phyloP scores from a whole-genome alignment of 495 filamentous ascomycete species.

The Ramalina intermedia region DNA sequence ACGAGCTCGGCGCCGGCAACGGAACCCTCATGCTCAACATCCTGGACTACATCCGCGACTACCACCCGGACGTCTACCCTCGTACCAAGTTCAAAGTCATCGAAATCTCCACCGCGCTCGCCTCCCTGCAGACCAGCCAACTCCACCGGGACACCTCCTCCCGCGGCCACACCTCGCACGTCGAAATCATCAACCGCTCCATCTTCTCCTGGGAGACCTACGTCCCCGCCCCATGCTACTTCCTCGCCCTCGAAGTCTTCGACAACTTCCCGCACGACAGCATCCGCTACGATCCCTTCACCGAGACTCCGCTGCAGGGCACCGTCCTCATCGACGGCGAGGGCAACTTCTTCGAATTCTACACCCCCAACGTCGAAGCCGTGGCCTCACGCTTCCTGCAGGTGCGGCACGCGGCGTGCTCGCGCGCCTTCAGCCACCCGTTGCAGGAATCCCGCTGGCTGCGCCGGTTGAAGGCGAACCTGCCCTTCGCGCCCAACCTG shows the following conservation, averaged over 20 bases:
- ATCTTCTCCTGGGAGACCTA: constrained; percentile 87
- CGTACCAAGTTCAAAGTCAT: constrained; percentile 91
- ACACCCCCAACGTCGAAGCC: constrained; percentile 63
- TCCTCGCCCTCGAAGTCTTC: constrained; percentile 93
- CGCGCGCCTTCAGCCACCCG: constrained; percentile 36
- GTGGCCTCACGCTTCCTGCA: constrained; percentile 68
- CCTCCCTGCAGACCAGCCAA: constrained; percentile 58
- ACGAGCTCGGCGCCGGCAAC: constrained; percentile 96
- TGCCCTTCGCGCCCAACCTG: constrained; percentile 61
- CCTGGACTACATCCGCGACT: constrained; percentile 85
- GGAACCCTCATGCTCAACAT: constrained; percentile 98
- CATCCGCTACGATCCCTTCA: constrained; percentile 69
- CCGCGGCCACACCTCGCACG: constrained; percentile 63
- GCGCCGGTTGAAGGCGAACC: constrained; percentile 39
- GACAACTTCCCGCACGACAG: constrained; percentile 97
- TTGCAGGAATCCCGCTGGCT: constrained; percentile 37
- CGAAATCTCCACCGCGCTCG: constrained; percentile 76
- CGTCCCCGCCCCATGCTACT: constrained; percentile 85
- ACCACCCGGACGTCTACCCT: constrained; percentile 81
- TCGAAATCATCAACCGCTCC: constrained; percentile 86
- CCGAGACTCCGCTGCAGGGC: constrained; percentile 67
- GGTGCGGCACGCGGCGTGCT: constrained; percentile 55
- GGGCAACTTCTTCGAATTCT: constrained; percentile 95
- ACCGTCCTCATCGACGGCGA: constrained; percentile 66
- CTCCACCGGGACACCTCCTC: constrained; percentile 46